Base-by-base conservation (phyloP, 2,329 filamentous ascomycete genomes). In the Calonectria multiphialidica region DNA sequence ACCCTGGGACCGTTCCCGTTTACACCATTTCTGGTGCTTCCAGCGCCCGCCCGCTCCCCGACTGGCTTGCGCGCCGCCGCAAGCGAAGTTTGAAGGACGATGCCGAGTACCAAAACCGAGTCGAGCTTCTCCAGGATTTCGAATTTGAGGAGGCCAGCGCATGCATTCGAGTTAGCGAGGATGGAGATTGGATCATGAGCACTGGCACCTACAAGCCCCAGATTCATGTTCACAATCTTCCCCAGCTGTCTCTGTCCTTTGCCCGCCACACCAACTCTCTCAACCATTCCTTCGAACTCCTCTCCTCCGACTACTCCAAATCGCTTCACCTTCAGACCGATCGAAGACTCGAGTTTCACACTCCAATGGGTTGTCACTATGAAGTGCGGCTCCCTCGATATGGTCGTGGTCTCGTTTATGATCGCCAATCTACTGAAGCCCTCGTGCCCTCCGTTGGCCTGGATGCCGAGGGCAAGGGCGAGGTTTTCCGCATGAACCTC, bases 161-260 rank as follows among this genome's bases (percentile, higher is more conserved):
- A 77, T 98, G 96, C 82, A 91, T 99, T 74, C 91, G 95, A 62
- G 91, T 97, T 74, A 98, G 95, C 79, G 96, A 98, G 71, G 97
- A 99, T 90, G 96, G 96, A 61, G 93, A 98, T 82, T 99, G 97
- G 96, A 92, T 97, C 47, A 97, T 98, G 94, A 97, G 94, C 80
- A 97, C 96, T 65, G 95, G 95, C 86, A 93, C 91, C 66, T 93
- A 91, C 83, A 91, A 88, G 83, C 87, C 84, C 61, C 84, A 85
- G 72, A 98, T 98, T 71, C 97, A 98, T 81, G 93, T 95, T n/a
- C 97, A 99, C 84, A 95, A 98, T 81, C 91, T 98, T 7, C 94
- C 96, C 44, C 95, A 98, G 81, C 89, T 98, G 25, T 96, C 96
- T 12, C 90, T 99, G n/a, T 98, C 96, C 10, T 99, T 93, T 84